phyloP scores from a whole-genome alignment of 495 filamentous ascomycete genomes.

The Aspergillus sclerotiicarbonarius region DNA sequence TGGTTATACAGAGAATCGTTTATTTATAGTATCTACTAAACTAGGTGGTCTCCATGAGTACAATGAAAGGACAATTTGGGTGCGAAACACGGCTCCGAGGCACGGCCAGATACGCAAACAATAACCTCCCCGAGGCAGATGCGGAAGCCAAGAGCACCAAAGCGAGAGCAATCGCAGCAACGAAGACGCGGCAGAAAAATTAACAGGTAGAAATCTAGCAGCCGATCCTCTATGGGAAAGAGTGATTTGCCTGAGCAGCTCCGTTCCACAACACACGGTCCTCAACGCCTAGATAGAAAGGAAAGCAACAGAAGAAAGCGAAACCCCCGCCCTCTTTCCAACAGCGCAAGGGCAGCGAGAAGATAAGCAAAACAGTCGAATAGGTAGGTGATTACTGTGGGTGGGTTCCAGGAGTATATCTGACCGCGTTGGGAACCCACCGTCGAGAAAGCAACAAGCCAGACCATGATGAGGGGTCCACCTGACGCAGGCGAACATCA shows the following conservation, averaged over 20 bases:
- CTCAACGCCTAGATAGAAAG: conserved; percentile 24
- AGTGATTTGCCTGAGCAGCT: conserved; percentile 9
- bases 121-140: conserved; percentile 4
- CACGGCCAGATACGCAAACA: conserved; percentile 10
- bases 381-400: conserved; percentile 2
- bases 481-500: background rate
- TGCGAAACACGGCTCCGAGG: background rate
- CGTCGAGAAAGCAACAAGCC: conserved; percentile 10
- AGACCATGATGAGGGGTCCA: conserved; percentile 6
- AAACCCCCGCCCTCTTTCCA: conserved; percentile 10
- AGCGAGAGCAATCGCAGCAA: conserved; percentile 4
- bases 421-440: conserved; percentile 4
- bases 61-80: conserved; percentile 9
- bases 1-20: background rate
- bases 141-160: conserved; percentile 4
- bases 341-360: background rate
- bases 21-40: conserved; percentile 23
- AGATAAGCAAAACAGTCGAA: conserved; percentile 11
- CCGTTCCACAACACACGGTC: conserved; percentile 13
- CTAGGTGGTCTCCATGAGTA: background rate
- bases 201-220: conserved; percentile 15
- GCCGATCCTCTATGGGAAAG: conserved; percentile 13
- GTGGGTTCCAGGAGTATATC: conserved; percentile 7
- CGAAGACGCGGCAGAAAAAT: conserved; percentile 9
- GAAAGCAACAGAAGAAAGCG: conserved; percentile 1